Percentiles rank a stretch among this genome's conserved stretches.
Conservation (phyloP, 371 early-diverging fungal species). For the Mucor indicus region DNA sequence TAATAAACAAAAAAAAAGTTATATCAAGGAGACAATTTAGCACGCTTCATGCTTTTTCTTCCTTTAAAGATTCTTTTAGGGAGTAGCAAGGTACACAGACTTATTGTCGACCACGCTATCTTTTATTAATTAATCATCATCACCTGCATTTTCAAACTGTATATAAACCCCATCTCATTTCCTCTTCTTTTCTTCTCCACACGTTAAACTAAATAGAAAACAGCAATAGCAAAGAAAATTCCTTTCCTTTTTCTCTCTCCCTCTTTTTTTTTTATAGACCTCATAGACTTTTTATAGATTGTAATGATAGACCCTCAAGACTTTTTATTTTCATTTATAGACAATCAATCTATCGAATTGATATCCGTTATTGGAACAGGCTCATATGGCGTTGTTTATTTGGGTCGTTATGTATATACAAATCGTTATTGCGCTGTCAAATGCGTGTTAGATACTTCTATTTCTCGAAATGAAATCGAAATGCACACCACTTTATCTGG, state of each 20-base stretch:
- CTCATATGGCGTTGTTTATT: constrained; percentile 70
- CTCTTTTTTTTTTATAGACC: not conserved
- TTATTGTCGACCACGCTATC: too few species aligned
- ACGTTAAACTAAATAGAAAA: not conserved
- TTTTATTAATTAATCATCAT: not conserved
- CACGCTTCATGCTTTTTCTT: too few species aligned
- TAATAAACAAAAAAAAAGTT: too few species aligned
- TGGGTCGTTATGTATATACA: constrained; percentile 40
- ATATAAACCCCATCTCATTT: too few species aligned
- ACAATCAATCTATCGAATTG: constrained; percentile 33
- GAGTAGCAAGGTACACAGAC: too few species aligned
- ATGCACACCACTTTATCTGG: constrained; percentile 59
- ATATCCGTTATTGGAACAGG: constrained; percentile 65
- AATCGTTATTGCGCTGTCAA: constrained; percentile 62
- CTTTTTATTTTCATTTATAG: constrained; percentile 29
- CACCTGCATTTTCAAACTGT: too few species aligned
- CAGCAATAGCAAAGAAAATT: too few species aligned
- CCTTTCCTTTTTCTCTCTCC: not conserved
- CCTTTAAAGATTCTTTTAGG: too few species aligned
- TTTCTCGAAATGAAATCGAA: constrained; percentile 61
- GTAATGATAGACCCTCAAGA: constrained; percentile 15
- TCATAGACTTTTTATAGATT: not conserved
- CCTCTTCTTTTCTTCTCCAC: not conserved
- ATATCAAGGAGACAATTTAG: too few species aligned
- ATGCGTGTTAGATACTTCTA: constrained; percentile 24